Evolutionary conservation across 495 filamentous ascomycete species (phyloP).

Genomic region (Penicillium odoratum): DNA sequence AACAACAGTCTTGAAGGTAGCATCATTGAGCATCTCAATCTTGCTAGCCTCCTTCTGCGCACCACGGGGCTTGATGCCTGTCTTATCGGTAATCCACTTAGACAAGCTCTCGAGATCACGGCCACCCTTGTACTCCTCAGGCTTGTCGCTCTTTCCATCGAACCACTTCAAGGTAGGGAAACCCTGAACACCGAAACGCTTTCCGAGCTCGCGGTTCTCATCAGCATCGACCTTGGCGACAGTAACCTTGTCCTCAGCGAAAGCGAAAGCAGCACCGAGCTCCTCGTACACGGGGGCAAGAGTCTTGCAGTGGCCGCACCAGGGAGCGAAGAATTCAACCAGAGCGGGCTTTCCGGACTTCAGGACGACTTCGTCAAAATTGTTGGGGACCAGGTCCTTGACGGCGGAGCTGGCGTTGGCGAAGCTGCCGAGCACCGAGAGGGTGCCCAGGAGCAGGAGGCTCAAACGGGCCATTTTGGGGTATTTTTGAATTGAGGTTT

Average conservation of each 20-base stretch:
- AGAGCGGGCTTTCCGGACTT: conserved; percentile 92
- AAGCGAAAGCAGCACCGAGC: conserved; percentile 71
- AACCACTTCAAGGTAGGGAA: conserved; percentile 99
- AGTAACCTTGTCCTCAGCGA: conserved; percentile 75
- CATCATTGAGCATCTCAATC: conserved; percentile 78
- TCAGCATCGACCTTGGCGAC: conserved; percentile 98
- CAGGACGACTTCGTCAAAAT: conserved; percentile 88
- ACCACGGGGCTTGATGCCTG: conserved; percentile 72
- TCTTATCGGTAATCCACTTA: conserved; percentile 84
- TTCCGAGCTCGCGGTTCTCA: conserved; percentile 77
- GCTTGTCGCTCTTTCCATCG: conserved; percentile 90
- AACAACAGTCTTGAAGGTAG: conserved; percentile 72
- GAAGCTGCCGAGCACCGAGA: conserved; percentile 43
- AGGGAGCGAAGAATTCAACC: conserved; percentile 98
- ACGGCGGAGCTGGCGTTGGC: conserved; percentile 56
- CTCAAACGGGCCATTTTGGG: conserved; percentile 49
- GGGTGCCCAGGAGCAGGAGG: conserved; percentile 44
- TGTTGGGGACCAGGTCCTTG: conserved; percentile 79
- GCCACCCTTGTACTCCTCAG: conserved; percentile 81
- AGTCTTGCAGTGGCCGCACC: conserved; percentile 99
- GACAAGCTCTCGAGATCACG: conserved; percentile 85
- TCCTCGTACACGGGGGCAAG: conserved; percentile 95
- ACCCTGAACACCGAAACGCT: conserved; percentile 83
- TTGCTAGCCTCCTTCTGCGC: conserved; percentile 69
- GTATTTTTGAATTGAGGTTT: background rate